A percentile compares a stretch with the other conserved stretches of the same genome.
These are phyloP conservation scores for Penicillium sclerotiorum DNA, from an alignment of 2,329 filamentous ascomycete species.

Conservation along the genomic window DNA sequence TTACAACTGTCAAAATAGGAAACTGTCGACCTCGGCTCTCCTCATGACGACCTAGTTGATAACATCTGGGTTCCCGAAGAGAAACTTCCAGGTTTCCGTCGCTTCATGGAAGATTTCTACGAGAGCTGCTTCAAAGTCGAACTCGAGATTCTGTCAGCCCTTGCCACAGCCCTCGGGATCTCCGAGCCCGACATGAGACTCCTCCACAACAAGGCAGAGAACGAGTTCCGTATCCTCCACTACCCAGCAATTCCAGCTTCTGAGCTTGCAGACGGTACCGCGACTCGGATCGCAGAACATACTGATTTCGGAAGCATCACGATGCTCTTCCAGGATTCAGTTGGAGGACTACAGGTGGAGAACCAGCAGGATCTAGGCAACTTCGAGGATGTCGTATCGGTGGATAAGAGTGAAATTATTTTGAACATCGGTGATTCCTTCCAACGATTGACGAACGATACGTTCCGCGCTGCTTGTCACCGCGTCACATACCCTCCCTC, in stretches of 20 bases:
- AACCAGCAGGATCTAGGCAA: conserved; percentile 17
- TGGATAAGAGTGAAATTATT: conserved; percentile 37
- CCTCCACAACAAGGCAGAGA: conserved; percentile 57
- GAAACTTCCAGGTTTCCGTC: conserved; percentile 48
- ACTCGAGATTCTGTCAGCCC: conserved; percentile 44
- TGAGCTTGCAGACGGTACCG: conserved; percentile 43
- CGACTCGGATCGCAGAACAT: conserved; percentile 54
- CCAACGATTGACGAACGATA: conserved; percentile 55
- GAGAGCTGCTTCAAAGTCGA: conserved; percentile 47
- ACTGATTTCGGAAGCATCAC: conserved; percentile 56
- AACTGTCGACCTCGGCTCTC: conserved; percentile 52
- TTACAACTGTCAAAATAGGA: conserved; percentile 26
- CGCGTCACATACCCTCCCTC: conserved; percentile 32
- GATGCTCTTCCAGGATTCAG: conserved; percentile 53
- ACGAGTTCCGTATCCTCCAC: conserved; percentile 62
- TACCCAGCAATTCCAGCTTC: conserved; percentile 54
- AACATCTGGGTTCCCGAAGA: conserved; percentile 54
- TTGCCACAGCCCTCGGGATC: conserved; percentile 51
- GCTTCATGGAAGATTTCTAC: conserved; percentile 41
- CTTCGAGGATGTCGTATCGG: conserved; percentile 18
- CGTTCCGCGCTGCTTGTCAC: conserved; percentile 54
- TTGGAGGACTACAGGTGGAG: conserved; percentile 26
- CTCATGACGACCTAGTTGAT: conserved; percentile 39
- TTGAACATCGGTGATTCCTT: conserved; percentile 58
- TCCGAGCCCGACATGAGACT: conserved; percentile 43